phyloP scores from a whole-genome alignment of 2,329 filamentous ascomycete genomes.

The Apiospora malaysiana region DNA sequence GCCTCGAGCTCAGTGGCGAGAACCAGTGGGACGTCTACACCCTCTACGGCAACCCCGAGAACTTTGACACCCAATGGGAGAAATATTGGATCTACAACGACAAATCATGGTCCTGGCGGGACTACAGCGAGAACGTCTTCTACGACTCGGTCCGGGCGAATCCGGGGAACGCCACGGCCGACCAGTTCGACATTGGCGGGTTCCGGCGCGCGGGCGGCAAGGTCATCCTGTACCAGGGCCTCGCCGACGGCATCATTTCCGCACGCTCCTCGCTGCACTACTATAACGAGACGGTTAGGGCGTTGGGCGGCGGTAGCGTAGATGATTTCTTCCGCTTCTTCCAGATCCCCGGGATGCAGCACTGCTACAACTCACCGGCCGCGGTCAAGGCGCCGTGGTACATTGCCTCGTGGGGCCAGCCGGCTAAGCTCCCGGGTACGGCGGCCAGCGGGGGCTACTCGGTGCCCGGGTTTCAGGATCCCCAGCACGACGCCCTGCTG shows the following conservation, averaged over 20 bases:
- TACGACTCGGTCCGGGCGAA: slow-evolving; percentile 40
- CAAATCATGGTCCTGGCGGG: slow-evolving; percentile 41
- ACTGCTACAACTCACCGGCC: slow-evolving; percentile 46
- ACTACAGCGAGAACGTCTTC: slow-evolving; percentile 41
- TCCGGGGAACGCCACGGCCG: slow-evolving; percentile 46
- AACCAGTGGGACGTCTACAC: slow-evolving; percentile 41
- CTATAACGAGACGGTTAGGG: slow-evolving; percentile 38
- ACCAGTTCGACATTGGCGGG: slow-evolving; percentile 44
- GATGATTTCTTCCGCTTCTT: slow-evolving; percentile 59
- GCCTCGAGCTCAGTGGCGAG: slow-evolving; percentile 55
- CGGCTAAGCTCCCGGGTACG: slow-evolving; percentile 29
- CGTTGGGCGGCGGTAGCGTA: slow-evolving; percentile 36
- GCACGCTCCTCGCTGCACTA: slow-evolving; percentile 41
- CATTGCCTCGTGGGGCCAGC: slow-evolving; percentile 42
- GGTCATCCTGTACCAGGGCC: slow-evolving; percentile 54
- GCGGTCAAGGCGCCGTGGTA: slow-evolving; percentile 47
- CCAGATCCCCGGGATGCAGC: slow-evolving; percentile 57
- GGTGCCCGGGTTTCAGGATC: slow-evolving; percentile 43
- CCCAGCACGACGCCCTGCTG: slow-evolving; percentile 45
- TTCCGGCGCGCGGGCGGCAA: slow-evolving; percentile 49
- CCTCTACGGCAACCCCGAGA: slow-evolving; percentile 33
- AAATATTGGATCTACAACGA: slow-evolving; percentile 49
- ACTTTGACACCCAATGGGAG: slow-evolving; percentile 42
- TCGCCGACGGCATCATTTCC: slow-evolving; percentile 48
- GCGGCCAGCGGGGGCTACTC: slow-evolving; percentile 36